phyloP scores from a whole-genome alignment of 306 rosid species.

The cucumber (Cucumis sativus) region DNA sequence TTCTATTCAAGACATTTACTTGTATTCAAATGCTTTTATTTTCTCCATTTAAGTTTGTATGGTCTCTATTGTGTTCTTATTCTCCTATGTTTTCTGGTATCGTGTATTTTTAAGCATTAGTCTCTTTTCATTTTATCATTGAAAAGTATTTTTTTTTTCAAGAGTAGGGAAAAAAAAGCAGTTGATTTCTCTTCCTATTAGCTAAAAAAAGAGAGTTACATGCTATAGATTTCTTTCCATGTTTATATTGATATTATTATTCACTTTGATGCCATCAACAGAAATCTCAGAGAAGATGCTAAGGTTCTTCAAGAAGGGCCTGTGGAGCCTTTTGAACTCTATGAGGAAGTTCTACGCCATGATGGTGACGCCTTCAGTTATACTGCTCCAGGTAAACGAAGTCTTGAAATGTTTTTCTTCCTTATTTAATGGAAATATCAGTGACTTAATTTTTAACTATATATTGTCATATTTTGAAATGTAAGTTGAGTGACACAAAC shows the following conservation, averaged over 20 bases:
- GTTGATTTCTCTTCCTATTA: not conserved
- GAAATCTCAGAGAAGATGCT: slow-evolving; percentile 73
- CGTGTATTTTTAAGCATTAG: too few species aligned
- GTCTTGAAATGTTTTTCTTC: slow-evolving; percentile 26
- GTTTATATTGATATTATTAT: slow-evolving; percentile 4
- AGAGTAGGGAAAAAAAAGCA: not conserved
- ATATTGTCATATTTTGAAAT: not conserved
- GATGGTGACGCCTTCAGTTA: slow-evolving; percentile 68
- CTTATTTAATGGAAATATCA: not conserved
- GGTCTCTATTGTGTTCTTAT: too few species aligned
- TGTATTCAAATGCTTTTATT: too few species aligned
- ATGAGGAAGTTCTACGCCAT: slow-evolving; percentile 61
- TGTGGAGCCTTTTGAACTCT: slow-evolving; percentile 54
- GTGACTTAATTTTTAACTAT: not conserved
- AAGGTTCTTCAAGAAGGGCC: slow-evolving; percentile 23
- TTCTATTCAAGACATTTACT: too few species aligned
- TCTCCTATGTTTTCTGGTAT: too few species aligned
- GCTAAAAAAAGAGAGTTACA: not conserved
- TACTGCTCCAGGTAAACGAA: slow-evolving; percentile 64
- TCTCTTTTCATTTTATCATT: too few species aligned
- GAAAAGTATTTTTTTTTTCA: too few species aligned
- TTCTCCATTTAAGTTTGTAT: too few species aligned
- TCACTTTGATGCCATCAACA: slow-evolving; percentile 19
- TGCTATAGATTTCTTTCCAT: not conserved
- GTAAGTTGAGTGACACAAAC: not conserved